Evolutionary conservation across 768 basidiomycete species (phyloP), one percentile per base, ranked within the genome.

Genomic region (Pleurotus eryngii): DNA sequence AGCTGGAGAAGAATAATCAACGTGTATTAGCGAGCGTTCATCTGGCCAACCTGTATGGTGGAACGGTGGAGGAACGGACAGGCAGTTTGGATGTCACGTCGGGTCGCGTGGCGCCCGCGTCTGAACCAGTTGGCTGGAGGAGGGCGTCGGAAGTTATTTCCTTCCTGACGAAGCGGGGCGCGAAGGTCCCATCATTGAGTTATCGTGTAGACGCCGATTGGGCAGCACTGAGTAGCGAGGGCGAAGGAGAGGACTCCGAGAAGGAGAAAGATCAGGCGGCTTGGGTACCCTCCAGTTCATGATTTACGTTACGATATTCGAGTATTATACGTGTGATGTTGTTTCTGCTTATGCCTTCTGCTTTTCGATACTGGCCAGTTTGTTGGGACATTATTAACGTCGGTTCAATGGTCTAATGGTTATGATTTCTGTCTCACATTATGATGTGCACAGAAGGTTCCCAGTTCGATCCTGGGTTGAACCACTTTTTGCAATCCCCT

Each of bases 151-250:
- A 96, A 71, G 87, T 95, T 0, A 73, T 93, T 14, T 66, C 69
- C 43, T 95, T 88, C 68, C 71, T 96, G 72, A 80, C 79, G 67
- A 70, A 71, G 55, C 75, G 81, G 60, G 94, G 94, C 0, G 94
- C 90, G 46, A 86, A 82, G 70, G 81, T 95, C 63, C 79, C 80
- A 30, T 70, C 68, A n/a, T 61, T 74, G 55, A 76, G 76, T 22
- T 69, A 75, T 24, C 76, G 82, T 46, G 65, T 76, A 57, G 74
- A 74, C 57, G 86, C 77, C n/a, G 86, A 85, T 37, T 95, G 92
- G 92, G 89, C 83, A 37, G 83, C 77, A 35, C 69, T 82, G 63
- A 82, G 80, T 59, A 88, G 86, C 62, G 85, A 86, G 49, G 80
- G 73, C 1, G 88, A 89, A 56, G 72, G 68, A 24, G 70, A 70